These are phyloP conservation scores for Suhomyces sp. DNA, from an alignment of 805 yeast species.

Conservation along the genomic window DNA sequence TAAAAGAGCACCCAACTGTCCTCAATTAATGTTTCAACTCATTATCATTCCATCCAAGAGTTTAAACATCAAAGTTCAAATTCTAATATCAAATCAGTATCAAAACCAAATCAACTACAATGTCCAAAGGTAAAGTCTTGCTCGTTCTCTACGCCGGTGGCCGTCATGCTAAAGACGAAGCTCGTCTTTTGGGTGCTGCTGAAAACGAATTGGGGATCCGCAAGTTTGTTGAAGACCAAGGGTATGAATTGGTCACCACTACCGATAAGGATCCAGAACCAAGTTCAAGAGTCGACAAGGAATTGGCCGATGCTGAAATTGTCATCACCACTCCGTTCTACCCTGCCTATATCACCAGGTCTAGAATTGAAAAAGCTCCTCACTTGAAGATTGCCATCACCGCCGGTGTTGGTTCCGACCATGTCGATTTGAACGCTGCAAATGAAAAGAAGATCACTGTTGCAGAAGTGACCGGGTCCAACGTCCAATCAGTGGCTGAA, in stretches of 20 bases:
- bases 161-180: conserved; percentile 57
- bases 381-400: conserved; percentile 69
- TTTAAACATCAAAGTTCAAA: too few species aligned
- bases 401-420: conserved; percentile 87
- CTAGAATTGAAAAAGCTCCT: conserved; percentile 66
- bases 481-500: conserved; percentile 78
- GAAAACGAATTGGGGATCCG: conserved; percentile 77
- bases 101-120: not conserved
- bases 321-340: conserved; percentile 82
- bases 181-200: conserved; percentile 63
- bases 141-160: conserved; percentile 61
- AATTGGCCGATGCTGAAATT: conserved; percentile 70
- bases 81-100: too few species aligned
- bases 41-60: too few species aligned
- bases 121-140: conserved; percentile 39
- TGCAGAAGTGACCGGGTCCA: conserved; percentile 79
- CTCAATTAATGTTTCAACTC: too few species aligned
- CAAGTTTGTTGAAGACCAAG: conserved; percentile 60
- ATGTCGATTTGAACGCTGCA: conserved; percentile 69
- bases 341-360: conserved; percentile 72
- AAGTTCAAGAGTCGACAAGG: conserved; percentile 56
- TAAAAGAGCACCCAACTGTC: too few species aligned
- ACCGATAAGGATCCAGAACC: conserved; percentile 65
- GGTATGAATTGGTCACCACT: conserved; percentile 67
- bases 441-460: conserved; percentile 64